Conservation (phyloP, 179 eudicot genomes). For the Silene noctiflora region DNA sequence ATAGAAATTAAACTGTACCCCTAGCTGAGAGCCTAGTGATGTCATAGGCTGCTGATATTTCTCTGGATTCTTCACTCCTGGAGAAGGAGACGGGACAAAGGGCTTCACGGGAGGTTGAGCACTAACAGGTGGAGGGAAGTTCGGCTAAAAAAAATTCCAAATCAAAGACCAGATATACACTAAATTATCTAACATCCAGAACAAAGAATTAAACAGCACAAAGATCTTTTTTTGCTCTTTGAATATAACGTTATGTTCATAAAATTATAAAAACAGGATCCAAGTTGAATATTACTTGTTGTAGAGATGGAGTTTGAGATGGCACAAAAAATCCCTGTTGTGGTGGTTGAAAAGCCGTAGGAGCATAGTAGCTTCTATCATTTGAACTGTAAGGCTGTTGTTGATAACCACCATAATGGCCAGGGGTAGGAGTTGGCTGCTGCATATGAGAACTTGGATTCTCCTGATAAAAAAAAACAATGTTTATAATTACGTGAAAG, state of each 20-base stretch:
- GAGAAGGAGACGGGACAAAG: conserved; percentile 69
- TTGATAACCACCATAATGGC: conserved; percentile 49
- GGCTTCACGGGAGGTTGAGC: conserved; percentile 66
- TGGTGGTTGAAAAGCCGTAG: conserved; percentile 50
- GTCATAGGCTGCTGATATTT: conserved; percentile 78
- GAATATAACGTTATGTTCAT: background rate
- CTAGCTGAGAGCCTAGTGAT: conserved; percentile 81
- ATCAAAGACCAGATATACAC: background rate
- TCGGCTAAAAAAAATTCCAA: conserved; percentile 40
- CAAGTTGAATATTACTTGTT: conserved; percentile 29
- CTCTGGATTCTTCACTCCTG: conserved; percentile 65
- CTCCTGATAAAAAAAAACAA: conserved; percentile 36
- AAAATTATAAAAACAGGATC: background rate
- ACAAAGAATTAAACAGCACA: background rate
- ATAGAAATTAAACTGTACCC: conserved; percentile 28
- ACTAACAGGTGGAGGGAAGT: conserved; percentile 49
- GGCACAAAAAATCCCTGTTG: conserved; percentile 61
- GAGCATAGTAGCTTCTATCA: conserved; percentile 45
- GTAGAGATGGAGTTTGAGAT: conserved; percentile 53
- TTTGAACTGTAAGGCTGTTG: conserved; percentile 42
- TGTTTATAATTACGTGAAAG: background rate
- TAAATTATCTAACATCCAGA: background rate
- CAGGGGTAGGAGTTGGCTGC: conserved; percentile 44
- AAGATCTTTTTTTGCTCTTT: background rate
- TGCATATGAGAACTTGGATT: conserved; percentile 45